Evolutionary conservation across 148 eudicot genomes (phyloP).

Genomic region (Polygonum aviculare): DNA sequence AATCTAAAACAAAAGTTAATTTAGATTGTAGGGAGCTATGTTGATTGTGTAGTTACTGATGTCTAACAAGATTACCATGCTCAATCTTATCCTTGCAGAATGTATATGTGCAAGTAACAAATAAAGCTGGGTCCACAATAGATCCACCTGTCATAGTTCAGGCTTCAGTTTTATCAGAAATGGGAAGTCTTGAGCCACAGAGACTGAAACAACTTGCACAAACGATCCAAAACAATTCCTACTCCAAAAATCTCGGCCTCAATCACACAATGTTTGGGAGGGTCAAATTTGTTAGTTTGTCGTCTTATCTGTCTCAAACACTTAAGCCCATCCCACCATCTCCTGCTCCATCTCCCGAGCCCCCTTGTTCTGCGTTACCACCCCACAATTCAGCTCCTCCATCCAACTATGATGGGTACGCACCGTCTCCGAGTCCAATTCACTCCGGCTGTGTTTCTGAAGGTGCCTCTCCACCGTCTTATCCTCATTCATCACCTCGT

Average conservation of each 20-base stretch:
- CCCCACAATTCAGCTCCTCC: conserved; percentile 18
- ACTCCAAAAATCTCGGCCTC: conserved; percentile 47
- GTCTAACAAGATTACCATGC: not conserved
- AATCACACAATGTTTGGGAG: conserved; percentile 53
- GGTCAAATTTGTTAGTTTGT: conserved; percentile 50
- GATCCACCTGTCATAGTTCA: conserved; percentile 44
- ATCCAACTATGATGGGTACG: not conserved
- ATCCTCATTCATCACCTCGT: not conserved
- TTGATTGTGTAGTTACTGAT: not conserved
- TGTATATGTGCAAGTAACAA: conserved; percentile 45
- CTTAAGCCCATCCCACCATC: conserved; percentile 28
- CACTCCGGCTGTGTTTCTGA: not conserved
- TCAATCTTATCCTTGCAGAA: conserved; percentile 23
- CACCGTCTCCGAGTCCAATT: conserved; percentile 12
- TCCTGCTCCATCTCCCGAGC: conserved; percentile 37
- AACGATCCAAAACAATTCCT: conserved; percentile 30
- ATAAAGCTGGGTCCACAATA: conserved; percentile 42
- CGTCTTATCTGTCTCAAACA: conserved; percentile 32
- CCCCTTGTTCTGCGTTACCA: conserved; percentile 18
- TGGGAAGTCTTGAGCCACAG: conserved; percentile 32
- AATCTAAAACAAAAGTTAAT: too few relatives aligned
- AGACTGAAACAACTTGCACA: conserved; percentile 57
- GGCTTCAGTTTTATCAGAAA: conserved; percentile 36
- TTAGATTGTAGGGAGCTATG: not conserved
- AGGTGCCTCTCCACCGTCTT: not conserved